phyloP scores from a whole-genome alignment of 495 filamentous ascomycete species.

The Aspergillus baeticus region DNA sequence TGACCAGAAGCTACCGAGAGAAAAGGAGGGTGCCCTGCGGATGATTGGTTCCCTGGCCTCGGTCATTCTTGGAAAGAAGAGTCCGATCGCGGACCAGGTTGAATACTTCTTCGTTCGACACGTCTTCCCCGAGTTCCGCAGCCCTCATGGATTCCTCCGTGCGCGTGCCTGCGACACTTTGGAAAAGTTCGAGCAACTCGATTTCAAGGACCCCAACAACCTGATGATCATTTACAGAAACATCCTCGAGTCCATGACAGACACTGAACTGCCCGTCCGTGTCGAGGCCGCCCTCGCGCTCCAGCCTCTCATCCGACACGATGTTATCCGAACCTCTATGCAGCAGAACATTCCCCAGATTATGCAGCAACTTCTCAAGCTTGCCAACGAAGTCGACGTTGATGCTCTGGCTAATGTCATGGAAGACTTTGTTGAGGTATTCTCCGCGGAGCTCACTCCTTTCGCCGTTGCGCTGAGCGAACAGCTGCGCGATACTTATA shows the following conservation, averaged over 20 bases:
- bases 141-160: conserved; percentile 86
- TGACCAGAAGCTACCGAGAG: conserved; percentile 83
- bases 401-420: conserved; percentile 97
- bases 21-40: conserved; percentile 92
- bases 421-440: conserved; percentile 99
- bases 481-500: conserved; percentile 93
- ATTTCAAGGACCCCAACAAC: conserved; percentile 94
- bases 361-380: conserved; percentile 96
- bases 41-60: conserved; percentile 96
- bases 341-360: conserved; percentile 98
- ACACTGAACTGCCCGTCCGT: conserved; percentile 83
- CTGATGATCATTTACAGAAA: conserved; percentile 94
- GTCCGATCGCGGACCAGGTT: conserved; percentile 95
- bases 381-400: conserved; percentile 94
- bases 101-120: conserved; percentile 98
- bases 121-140: conserved; percentile 97
- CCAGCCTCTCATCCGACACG: conserved; percentile 93
- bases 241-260: conserved; percentile 95
- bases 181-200: conserved; percentile 94
- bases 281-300: conserved; percentile 93
- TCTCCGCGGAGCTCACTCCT: conserved; percentile 90
- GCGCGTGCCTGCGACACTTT: conserved; percentile 95
- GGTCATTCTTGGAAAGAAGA: conserved; percentile 96
- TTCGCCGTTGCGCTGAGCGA: conserved; percentile 98
- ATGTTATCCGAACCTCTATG: conserved; percentile 90